Percentiles rank a stretch among this genome's conserved stretches.
Evolutionary conservation across 352 stramenopile species (phyloP).

Genomic region (Pythium aristosporum): DNA sequence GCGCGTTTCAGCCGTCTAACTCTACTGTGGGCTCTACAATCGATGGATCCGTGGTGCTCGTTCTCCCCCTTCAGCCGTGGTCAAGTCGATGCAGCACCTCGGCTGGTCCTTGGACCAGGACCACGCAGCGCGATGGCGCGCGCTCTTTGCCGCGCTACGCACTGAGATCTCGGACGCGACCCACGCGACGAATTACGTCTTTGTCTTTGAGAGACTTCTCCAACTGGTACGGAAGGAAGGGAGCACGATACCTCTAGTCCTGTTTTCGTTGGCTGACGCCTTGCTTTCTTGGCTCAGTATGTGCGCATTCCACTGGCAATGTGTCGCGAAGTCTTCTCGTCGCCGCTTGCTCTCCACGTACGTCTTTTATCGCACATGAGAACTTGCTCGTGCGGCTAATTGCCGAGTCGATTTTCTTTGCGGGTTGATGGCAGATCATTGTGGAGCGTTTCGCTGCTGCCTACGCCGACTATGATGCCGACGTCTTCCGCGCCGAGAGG

Average conservation of each 20-base stretch:
- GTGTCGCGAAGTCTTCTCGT: conserved; percentile 46
- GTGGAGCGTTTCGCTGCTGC: conserved; percentile 58
- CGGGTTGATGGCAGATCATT: conserved; percentile 36
- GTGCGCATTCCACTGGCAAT: conserved; percentile 32
- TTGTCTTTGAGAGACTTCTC: conserved; percentile 65
- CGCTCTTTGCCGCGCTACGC: conserved; percentile 48
- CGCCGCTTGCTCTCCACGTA: conserved; percentile 67
- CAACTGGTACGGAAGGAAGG: conserved; percentile 38
- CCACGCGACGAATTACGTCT: conserved; percentile 47
- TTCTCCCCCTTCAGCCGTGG: conserved; percentile 12
- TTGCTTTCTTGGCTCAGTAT: conserved; percentile 2
- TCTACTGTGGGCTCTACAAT: not conserved
- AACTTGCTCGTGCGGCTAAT: not conserved
- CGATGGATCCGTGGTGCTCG: not conserved
- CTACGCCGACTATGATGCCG: conserved; percentile 48
- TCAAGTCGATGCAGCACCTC: conserved; percentile 41
- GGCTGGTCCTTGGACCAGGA: conserved; percentile 44
- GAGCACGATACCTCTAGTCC: not conserved
- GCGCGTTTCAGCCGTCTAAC: conserved; percentile 1
- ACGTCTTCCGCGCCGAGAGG: conserved; percentile 71
- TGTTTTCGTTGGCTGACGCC: not conserved
- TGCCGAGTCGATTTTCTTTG: not conserved
- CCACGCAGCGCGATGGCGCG: conserved; percentile 49
- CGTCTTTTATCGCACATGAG: conserved; percentile 2
- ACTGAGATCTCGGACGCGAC: conserved; percentile 37